phyloP scores from a whole-genome alignment of 306 rosid genomes.

The Gleditsia sinensis region DNA sequence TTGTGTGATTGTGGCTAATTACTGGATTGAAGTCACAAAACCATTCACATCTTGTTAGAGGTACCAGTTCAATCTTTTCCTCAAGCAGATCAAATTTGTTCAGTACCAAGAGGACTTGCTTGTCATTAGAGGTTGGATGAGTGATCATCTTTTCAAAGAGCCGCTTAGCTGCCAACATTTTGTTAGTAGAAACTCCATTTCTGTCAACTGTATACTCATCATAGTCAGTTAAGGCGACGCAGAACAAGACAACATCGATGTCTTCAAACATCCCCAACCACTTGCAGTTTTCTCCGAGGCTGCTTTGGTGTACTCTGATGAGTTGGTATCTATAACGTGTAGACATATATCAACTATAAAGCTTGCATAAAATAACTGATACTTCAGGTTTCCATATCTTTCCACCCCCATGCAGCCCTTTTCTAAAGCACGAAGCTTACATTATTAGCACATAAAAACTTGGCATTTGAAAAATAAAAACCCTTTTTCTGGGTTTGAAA shows the following conservation, averaged over 20 bases:
- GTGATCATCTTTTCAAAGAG: conserved; percentile 65
- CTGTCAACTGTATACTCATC: conserved; percentile 50
- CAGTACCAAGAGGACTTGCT: conserved; percentile 63
- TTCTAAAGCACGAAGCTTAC: background rate
- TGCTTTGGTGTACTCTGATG: conserved; percentile 58
- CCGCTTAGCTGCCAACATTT: conserved; percentile 62
- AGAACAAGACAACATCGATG: conserved; percentile 53
- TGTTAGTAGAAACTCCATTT: conserved; percentile 56
- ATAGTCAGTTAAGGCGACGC: conserved; percentile 67
- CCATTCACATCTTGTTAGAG: conserved; percentile 73
- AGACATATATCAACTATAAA: too few species aligned
- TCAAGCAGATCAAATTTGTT: conserved; percentile 69
- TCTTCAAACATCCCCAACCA: conserved; percentile 79
- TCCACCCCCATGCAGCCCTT: background rate
- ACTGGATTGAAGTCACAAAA: conserved; percentile 66
- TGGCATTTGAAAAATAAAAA: background rate
- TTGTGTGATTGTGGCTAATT: conserved; percentile 33
- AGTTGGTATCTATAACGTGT: conserved; percentile 57
- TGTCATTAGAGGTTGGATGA: conserved; percentile 45
- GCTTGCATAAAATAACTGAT: background rate
- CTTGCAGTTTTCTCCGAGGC: conserved; percentile 71
- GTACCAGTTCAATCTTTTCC: conserved; percentile 55
- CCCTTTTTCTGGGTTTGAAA: background rate
- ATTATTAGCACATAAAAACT: background rate
- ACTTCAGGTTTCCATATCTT: background rate